phyloP scores from a whole-genome alignment of 179 eudicot species.

The Silene noctiflora region DNA sequence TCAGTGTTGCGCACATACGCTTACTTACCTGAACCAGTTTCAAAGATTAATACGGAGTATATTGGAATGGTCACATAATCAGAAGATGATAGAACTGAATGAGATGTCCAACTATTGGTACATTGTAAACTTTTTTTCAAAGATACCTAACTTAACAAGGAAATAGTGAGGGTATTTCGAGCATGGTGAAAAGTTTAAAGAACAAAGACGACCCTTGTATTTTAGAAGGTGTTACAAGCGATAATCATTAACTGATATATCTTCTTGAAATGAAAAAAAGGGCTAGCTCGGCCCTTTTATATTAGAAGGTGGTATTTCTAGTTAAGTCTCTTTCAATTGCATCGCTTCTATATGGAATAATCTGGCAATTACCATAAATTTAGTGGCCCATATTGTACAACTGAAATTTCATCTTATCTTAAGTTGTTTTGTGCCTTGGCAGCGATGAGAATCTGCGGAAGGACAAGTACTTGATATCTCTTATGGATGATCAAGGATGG shows the following conservation, averaged over 20 bases:
- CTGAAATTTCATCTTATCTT: constrained; percentile 11
- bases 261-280: not conserved
- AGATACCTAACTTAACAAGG: not conserved
- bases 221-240: too few relatives aligned
- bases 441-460: constrained; percentile 78
- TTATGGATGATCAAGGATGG: constrained; percentile 92
- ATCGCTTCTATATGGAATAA: not conserved
- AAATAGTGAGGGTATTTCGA: not conserved
- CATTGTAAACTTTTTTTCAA: not conserved
- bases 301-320: not conserved
- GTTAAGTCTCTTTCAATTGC: not conserved
- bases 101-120: not conserved
- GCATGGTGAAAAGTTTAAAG: not conserved
- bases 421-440: constrained; percentile 33
- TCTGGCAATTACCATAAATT: not conserved
- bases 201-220: not conserved
- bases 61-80: not conserved
- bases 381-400: not conserved
- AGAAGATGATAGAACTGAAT: not conserved
- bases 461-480: constrained; percentile 67
- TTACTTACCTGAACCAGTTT: not conserved
- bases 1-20: too few relatives aligned
- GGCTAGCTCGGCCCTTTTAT: not conserved
- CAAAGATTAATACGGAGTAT: too few relatives aligned
- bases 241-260: too few relatives aligned